Evolutionary conservation across 768 basidiomycete species (phyloP).

Genomic region (Suillus placidus): DNA sequence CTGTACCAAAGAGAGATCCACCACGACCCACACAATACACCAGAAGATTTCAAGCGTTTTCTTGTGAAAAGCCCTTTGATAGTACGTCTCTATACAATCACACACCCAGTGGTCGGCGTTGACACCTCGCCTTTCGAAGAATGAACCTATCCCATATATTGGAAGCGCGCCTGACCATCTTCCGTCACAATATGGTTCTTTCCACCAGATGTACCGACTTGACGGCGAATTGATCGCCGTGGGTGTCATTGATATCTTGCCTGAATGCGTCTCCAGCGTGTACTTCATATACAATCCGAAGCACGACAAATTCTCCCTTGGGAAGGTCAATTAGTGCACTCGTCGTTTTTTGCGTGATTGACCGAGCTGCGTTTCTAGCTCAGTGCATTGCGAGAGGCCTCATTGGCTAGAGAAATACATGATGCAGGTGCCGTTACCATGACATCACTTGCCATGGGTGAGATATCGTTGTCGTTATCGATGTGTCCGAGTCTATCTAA

Average conservation of each 20-base stretch:
- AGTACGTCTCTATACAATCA: slow-evolving; percentile 43
- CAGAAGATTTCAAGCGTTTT: slow-evolving; percentile 66
- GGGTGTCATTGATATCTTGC: slow-evolving; percentile 89
- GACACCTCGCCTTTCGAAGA: slow-evolving; percentile 38
- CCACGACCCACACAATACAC: slow-evolving; percentile 56
- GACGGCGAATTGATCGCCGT: slow-evolving; percentile 84
- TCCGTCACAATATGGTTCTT: slow-evolving; percentile 84
- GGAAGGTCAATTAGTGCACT: slow-evolving; percentile 55
- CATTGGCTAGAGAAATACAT: slow-evolving; percentile 75
- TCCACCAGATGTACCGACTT: slow-evolving; percentile 86
- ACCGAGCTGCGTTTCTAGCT: slow-evolving; percentile 47
- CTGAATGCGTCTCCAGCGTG: slow-evolving; percentile 77
- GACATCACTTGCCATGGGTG: slow-evolving; percentile 87
- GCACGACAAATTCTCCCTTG: slow-evolving; percentile 72
- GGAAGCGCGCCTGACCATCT: slow-evolving; percentile 54
- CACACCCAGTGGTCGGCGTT: background rate
- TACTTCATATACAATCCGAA: slow-evolving; percentile 88
- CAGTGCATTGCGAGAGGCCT: slow-evolving; percentile 81
- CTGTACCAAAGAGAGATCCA: slow-evolving; percentile 84
- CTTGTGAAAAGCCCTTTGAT: slow-evolving; percentile 77
- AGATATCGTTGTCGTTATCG: slow-evolving; percentile 16
- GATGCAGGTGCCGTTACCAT: slow-evolving; percentile 65
- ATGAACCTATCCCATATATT: slow-evolving; percentile 61
- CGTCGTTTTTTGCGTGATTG: background rate
- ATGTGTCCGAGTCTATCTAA: background rate